Evolutionary conservation across 2,329 filamentous ascomycete species (phyloP), one percentile per base, ranked within the genome.

Genomic region (Calonectria naviculata): DNA sequence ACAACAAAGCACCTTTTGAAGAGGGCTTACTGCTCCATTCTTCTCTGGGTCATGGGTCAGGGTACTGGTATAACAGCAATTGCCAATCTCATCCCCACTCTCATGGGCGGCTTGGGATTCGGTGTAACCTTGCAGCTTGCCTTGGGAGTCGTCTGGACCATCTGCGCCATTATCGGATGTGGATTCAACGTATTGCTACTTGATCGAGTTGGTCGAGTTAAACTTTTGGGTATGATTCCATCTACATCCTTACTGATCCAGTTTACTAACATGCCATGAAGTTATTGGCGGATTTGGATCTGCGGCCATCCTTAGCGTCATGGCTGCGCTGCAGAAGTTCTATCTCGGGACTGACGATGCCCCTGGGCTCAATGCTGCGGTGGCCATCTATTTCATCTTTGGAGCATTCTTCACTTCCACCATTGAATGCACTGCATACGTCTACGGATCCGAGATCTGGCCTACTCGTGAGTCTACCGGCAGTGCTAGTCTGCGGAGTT

Each of bases 401-500:
- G 62, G 60, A 28, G 62, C 60, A 10, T 72, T 64, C 44, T 72
- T 71, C 49, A 65, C 58, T 2, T 56, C 54, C 2, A 71, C 67
- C 0, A 70, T 75, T 49, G 69, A 74, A 15, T 72, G 67, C 19
- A 71, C 65, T 7, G 67, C 69, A 21, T 75, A 72, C 9, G 70
- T 65, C 8, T 76, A 75, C n/a, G 71, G 65, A 31, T 70, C 70
- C 9, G 75, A 76, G 42, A 69, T 76, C 28, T 76, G 73, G 68
- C 75, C 75, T 7, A 74, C 74, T 44, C 63, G 69, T 68, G 21
- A 52, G 65, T 68, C 38, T 15, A n/a, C 10, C 31, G n/a, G n/a
- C 21, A 12, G 26, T n/a, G 19, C 31, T 15, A 6, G 12, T 3
- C 34, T 15, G 12, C 3, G 13, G 15, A 24, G 15, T 52, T 29